Conservation (phyloP, 2,329 filamentous ascomycete genomes). For the Metarhizium humberi region DNA sequence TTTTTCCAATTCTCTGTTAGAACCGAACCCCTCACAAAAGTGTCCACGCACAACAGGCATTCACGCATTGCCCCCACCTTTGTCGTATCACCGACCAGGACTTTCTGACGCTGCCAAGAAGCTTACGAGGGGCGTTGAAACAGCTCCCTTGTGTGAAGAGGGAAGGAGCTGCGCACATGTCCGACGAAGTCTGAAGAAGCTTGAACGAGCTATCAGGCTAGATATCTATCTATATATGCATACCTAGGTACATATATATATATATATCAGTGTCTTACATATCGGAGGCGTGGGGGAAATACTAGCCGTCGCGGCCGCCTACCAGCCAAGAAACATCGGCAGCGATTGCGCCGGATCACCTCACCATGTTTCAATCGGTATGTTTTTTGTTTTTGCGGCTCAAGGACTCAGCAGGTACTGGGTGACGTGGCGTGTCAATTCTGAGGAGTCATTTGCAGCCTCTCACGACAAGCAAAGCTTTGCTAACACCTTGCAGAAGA, state of each 20-base stretch:
- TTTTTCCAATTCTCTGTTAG: too few relatives aligned
- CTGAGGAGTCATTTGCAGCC: too few relatives aligned
- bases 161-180: neutral
- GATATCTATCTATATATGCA: too few relatives aligned
- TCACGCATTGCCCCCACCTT: neutral
- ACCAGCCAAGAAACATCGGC: neutral
- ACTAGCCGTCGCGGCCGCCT: neutral
- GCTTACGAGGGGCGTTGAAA: neutral
- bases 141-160: neutral
- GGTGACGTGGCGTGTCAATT: too few relatives aligned
- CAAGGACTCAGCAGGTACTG: too few relatives aligned
- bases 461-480: too few relatives aligned
- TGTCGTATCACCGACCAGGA: neutral
- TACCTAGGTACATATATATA: too few relatives aligned
- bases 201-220: neutral
- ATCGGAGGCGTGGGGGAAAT: neutral
- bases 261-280: neutral
- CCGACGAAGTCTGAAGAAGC: neutral
- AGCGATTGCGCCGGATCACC: neutral
- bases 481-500: constrained; percentile 30
- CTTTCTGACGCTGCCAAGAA: neutral
- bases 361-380: constrained; percentile 22
- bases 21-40: too few relatives aligned
- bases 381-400: constrained; percentile 4
- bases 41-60: too few relatives aligned